Evolutionary conservation across 306 rosid species (phyloP).

Genomic region (Echinosophora koreensis): DNA sequence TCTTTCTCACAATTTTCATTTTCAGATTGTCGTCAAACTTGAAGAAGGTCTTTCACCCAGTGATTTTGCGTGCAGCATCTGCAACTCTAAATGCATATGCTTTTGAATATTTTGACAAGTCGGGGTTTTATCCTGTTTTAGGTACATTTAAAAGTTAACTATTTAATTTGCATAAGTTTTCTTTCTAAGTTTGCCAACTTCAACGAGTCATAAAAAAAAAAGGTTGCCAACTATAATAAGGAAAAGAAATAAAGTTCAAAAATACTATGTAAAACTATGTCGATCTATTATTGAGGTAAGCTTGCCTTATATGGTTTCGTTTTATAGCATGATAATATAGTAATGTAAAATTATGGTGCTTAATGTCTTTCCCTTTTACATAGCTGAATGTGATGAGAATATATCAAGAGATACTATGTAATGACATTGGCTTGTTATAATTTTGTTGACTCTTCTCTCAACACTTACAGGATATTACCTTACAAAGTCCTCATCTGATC

Average conservation of each 20-base stretch:
- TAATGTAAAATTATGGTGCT: neutral
- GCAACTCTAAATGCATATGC: conserved; percentile 73
- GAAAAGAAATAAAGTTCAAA: neutral
- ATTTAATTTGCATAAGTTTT: conserved; percentile 10
- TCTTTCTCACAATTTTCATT: conserved; percentile 36
- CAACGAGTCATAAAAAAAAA: no score
- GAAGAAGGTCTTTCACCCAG: conserved; percentile 78
- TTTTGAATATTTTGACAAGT: conserved; percentile 68
- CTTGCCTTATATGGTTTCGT: conserved; percentile 15
- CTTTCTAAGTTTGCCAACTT: conserved; percentile 13
- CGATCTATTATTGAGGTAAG: neutral
- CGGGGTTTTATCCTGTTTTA: conserved; percentile 74
- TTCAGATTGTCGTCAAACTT: conserved; percentile 73
- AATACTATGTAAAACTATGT: neutral
- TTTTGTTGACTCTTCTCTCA: conserved; percentile 31
- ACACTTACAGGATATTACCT: conserved; percentile 66
- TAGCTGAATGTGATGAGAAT: neutral
- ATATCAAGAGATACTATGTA: neutral
- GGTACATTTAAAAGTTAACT: conserved; percentile 55
- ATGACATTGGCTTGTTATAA: neutral
- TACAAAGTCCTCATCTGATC: conserved; percentile 73
- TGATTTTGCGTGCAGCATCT: conserved; percentile 69
- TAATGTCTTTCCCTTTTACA: conserved; percentile 3
- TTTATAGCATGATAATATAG: neutral
- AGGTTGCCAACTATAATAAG: neutral